Percentiles rank a stretch among this genome's conserved stretches.
phyloP scores from a whole-genome alignment of 768 basidiomycete genomes.

The Leucosporidium scottii region DNA sequence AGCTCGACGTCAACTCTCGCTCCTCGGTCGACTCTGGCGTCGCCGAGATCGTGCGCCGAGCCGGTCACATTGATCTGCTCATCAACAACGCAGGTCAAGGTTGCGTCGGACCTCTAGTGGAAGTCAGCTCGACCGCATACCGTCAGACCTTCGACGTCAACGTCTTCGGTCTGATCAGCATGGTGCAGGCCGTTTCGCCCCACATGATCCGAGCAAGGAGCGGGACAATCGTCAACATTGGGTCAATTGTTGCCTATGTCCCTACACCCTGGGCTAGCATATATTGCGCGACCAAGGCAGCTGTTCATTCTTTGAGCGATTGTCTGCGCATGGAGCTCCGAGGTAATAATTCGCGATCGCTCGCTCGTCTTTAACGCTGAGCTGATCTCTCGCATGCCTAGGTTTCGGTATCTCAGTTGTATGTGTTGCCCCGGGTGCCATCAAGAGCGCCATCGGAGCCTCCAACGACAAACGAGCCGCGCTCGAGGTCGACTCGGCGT shows the following conservation, averaged over 20 bases:
- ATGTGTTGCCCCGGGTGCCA: conserved; percentile 5
- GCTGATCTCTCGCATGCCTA: not conserved
- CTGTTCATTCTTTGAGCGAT: not conserved
- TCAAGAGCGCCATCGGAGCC: conserved; percentile 2
- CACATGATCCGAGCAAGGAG: not conserved
- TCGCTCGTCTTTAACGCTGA: not conserved
- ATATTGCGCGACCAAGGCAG: not conserved
- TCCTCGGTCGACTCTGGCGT: not conserved
- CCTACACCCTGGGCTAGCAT: conserved; percentile 2
- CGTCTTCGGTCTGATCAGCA: conserved; percentile 2
- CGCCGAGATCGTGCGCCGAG: not conserved
- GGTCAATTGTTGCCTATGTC: not conserved
- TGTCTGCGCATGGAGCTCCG: not conserved
- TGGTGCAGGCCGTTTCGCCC: not conserved
- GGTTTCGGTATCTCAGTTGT: not conserved
- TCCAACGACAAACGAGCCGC: not conserved
- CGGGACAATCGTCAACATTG: conserved; percentile 1
- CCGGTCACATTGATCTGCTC: not conserved
- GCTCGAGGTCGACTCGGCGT: not conserved
- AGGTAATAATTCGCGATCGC: not conserved
- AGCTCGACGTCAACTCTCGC: not conserved
- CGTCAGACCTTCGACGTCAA: conserved; percentile 3
- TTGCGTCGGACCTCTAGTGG: not conserved
- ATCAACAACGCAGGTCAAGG: conserved; percentile 5
- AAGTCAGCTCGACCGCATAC: not conserved